phyloP scores from a whole-genome alignment of 139 green algal genomes.

The Chlamydomonas sphaeroides region DNA sequence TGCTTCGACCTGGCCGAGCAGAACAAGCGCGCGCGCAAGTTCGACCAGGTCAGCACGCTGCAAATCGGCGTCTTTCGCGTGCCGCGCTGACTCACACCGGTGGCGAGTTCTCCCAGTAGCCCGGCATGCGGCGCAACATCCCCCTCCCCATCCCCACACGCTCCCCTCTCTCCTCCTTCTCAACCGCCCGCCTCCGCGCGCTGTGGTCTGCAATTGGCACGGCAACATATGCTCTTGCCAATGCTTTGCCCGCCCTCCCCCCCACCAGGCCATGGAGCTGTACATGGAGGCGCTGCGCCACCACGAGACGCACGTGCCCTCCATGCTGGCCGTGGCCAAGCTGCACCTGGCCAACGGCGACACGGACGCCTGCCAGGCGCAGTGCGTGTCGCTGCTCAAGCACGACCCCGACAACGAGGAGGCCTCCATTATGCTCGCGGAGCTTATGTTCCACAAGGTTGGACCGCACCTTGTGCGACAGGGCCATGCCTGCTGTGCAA shows the following conservation, averaged over 20 bases:
- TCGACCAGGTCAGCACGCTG: conserved; percentile 61
- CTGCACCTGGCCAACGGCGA: conserved; percentile 70
- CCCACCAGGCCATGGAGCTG: conserved; percentile 55
- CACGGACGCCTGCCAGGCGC: conserved; percentile 56
- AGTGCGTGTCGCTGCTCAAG: conserved; percentile 73
- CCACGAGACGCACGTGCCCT: conserved; percentile 54
- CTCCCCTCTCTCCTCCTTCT: not conserved
- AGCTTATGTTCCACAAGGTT: conserved; percentile 83
- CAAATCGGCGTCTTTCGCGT: too few relatives aligned
- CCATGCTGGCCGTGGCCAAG: conserved; percentile 64
- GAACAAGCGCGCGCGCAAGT: conserved; percentile 50
- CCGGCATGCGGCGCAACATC: too few relatives aligned
- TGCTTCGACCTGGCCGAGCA: conserved; percentile 68
- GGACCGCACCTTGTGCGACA: too few relatives aligned
- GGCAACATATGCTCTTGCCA: too few relatives aligned
- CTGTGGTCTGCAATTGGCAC: not conserved
- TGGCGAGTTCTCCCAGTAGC: too few relatives aligned
- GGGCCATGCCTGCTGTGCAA: too few relatives aligned
- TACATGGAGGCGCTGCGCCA: conserved; percentile 67
- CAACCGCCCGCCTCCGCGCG: not conserved
- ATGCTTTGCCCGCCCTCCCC: not conserved
- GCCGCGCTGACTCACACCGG: too few relatives aligned
- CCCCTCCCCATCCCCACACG: not conserved
- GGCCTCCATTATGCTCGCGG: conserved; percentile 81
- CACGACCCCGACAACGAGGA: conserved; percentile 77